Evolutionary conservation across 2,329 filamentous ascomycete genomes (phyloP), one percentile per base, ranked within the genome.

Genomic region (Xylaria sp.): DNA sequence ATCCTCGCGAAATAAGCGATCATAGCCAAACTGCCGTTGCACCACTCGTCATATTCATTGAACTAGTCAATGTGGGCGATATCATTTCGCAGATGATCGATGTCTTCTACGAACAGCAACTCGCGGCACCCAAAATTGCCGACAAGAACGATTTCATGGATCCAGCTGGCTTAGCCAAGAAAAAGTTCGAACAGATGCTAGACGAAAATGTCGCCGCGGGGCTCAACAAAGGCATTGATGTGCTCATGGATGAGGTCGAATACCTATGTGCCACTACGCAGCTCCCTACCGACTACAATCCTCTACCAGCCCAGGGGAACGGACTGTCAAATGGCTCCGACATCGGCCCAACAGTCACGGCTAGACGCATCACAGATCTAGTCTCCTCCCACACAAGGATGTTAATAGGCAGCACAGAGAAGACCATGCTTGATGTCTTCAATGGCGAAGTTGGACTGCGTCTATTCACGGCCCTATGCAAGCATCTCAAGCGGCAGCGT

Each of bases 51-150:
- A 98, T 93, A 0, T 99, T 99, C 76, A 89, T 99, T 69, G 96
- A 99, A 81, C 88, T 99, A 32, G 96, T 99, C 79, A 99, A 99
- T 77, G 95, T 99, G 0, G 96, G 96, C 67, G 96, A 99, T 79
- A 85, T 99, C 66, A 99, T 99, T 74, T 93, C 97, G 68, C 96
- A 99, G 79, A 99, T 99, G 96, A 89, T 99, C 67, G 96, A 99
- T 78, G 94, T 99, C 39, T 99, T 99, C 78, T 99, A 97, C 81
- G 92, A 97, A 78, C 96, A 98, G 81, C 96, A 99, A 81, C 87
- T 99, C 32, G 89, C 94, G 5, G 88, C 89, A 0, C 88, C 92
- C 14, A 92, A 92, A 75, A 90, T 99, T 61, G 92, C 92, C 1
- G 95, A 98, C 78, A 90, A 92, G 51, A 97, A 97, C 78, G 96